Percentiles rank a stretch among this genome's conserved stretches.
phyloP scores from a whole-genome alignment of 2,329 filamentous ascomycete genomes.

The Oidium heveae region DNA sequence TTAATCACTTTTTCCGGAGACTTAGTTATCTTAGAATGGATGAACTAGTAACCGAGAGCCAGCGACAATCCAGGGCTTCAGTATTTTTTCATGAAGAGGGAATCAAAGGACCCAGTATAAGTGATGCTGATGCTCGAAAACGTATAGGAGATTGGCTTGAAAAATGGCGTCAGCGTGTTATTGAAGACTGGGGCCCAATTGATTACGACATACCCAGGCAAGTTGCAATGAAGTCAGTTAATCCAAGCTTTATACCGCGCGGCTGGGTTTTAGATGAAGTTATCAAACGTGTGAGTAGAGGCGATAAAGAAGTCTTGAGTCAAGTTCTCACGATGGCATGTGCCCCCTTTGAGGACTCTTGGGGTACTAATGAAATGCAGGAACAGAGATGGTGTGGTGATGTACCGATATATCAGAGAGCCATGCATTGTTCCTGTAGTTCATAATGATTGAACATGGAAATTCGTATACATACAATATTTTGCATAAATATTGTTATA shows the following conservation, averaged over 20 bases:
- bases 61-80: constrained; percentile 35
- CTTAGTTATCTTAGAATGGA: constrained; percentile 37
- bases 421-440: constrained; percentile 88
- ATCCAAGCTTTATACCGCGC: constrained; percentile 78
- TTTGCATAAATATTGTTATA: no score
- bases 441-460: constrained; percentile 25
- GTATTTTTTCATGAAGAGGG: constrained; percentile 64
- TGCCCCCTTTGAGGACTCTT: constrained; percentile 60
- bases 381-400: constrained; percentile 68
- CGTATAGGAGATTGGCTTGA: constrained; percentile 57
- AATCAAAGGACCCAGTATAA: constrained; percentile 26
- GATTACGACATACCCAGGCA: constrained; percentile 35
- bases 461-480: no score
- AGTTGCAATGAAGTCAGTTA: constrained; percentile 56
- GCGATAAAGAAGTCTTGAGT: constrained; percentile 54
- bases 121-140: constrained; percentile 36
- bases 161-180: constrained; percentile 45
- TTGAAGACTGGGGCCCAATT: constrained; percentile 49
- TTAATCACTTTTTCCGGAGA: constrained; percentile 77
- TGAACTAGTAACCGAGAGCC: constrained; percentile 38
- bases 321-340: constrained; percentile 62
- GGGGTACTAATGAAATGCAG: constrained; percentile 45
- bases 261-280: constrained; percentile 87
- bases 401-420: constrained; percentile 51
- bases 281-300: constrained; percentile 68